Conservation (phyloP, 1,139 yeast species). For the Pichia sp. region DNA sequence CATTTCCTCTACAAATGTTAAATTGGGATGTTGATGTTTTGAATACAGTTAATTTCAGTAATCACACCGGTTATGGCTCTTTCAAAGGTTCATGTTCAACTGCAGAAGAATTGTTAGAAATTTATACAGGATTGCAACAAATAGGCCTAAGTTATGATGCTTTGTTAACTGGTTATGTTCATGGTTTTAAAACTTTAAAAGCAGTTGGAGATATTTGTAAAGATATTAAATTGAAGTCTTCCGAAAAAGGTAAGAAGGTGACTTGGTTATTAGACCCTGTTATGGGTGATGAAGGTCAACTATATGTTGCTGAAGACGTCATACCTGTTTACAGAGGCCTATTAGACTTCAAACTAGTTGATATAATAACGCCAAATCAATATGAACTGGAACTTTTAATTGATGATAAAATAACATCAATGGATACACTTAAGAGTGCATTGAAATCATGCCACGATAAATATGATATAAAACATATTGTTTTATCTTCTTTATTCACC, state of each 20-base stretch:
- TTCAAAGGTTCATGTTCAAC: constrained; percentile 40
- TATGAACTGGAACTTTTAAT: constrained; percentile 76
- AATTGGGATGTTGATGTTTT: constrained; percentile 85
- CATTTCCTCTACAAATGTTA: constrained; percentile 66
- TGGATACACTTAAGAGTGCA: constrained; percentile 39
- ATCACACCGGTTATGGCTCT: constrained; percentile 75
- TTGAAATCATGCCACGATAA: constrained; percentile 42
- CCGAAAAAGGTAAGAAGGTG: constrained; percentile 16
- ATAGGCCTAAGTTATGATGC: constrained; percentile 48
- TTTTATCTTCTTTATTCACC: constrained; percentile 52
- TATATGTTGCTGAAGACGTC: constrained; percentile 71
- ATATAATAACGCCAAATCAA: constrained; percentile 82
- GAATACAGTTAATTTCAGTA: constrained; percentile 74
- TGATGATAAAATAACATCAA: constrained; percentile 42
- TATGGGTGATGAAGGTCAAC: constrained; percentile 81
- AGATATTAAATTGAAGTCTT: constrained; percentile 19
- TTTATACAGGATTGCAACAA: constrained; percentile 42
- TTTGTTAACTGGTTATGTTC: constrained; percentile 66
- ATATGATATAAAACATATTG: constrained; percentile 54
- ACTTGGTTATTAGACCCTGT: constrained; percentile 84
- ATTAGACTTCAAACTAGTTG: constrained; percentile 46
- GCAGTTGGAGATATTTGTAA: constrained; percentile 41
- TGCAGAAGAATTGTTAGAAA: constrained; percentile 35
- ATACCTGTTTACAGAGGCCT: constrained; percentile 59
- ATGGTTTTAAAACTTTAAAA: constrained; percentile 47